Evolutionary conservation across 2,329 filamentous ascomycete species (phyloP).

Genomic region (Aspergillus pseudotamarii): DNA sequence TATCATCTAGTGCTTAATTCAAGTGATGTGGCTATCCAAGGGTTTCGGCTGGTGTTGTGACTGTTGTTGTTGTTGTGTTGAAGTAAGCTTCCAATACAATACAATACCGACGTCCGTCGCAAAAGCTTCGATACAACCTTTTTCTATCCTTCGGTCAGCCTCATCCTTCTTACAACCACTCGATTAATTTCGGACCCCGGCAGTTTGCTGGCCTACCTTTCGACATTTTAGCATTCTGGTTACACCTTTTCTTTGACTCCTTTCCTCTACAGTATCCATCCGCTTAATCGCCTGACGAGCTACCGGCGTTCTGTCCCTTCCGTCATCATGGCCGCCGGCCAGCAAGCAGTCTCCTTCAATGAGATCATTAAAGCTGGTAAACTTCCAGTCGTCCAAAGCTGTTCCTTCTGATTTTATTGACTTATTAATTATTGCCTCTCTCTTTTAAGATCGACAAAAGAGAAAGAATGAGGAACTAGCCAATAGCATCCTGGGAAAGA

Average conservation of each 20-base stretch:
- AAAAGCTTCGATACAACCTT: not conserved
- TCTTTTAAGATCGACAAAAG: conserved; percentile 51
- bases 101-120: not conserved
- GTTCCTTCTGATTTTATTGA: not conserved
- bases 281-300: not conserved
- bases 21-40: not conserved
- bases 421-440: conserved; percentile 5
- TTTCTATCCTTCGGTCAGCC: not conserved
- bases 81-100: conserved; percentile 2
- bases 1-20: not conserved
- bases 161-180: not conserved
- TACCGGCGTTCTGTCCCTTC: not conserved
- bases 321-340: conserved; percentile 38
- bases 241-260: not conserved
- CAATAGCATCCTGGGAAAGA: conserved; percentile 60
- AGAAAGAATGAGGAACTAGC: conserved; percentile 61
- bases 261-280: not conserved
- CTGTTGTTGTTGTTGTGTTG: not conserved
- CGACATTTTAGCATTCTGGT: not conserved
- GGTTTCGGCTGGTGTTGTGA: not conserved
- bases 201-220: not conserved
- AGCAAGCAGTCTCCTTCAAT: conserved; percentile 50
- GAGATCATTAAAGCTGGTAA: conserved; percentile 56
- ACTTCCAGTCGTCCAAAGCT: conserved; percentile 13
- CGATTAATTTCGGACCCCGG: not conserved